Base-by-base conservation (phyloP, 192 early-diverging fungal genomes). In the Entophlyctis luteolus region DNA sequence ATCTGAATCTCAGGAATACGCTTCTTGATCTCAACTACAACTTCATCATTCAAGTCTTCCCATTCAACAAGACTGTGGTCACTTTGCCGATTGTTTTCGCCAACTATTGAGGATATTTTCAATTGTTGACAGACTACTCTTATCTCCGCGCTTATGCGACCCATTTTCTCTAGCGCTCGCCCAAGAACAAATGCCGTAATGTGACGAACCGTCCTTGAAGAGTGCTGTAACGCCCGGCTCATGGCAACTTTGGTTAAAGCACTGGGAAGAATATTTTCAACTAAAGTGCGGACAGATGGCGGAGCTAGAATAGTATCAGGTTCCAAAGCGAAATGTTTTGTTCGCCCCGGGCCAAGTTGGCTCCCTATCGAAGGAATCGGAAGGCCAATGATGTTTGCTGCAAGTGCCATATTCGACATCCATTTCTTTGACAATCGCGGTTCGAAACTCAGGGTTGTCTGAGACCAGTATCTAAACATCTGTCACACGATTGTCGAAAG, bases 341-440 rank as follows among this genome's bases (percentile, higher is more conserved):
- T 54, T 6, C 45, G 33, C 4, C 23, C n/a, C 20, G 47, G 33
- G 18, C 49, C 63, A 8, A 42, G n/a, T 12, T 45, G 33, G 2
- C 28, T n/a, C 16, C 28, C 10, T 72, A 76, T 31, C 29, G 8
- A 36, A 4, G 92, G 91, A 2, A 88, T 75, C 3, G 88, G 81
- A 2, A 91, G 72, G 25, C 77, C 56, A 16, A 92, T 86, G 42
- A 90, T 77, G 29, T 87, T 90, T 48, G 86, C 84, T 2, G 85
- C 75, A 1, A 92, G 59, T 2, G 90, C 85, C 77, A 91, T 87
- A 62, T 90, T 94, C 2, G 83, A 81, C n/a, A 92, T 55, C 86
- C 88, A 94, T 50, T 85, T 82, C 1, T 75, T 72, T 2, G 86
- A 88, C 10, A 84, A 72, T 25, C 88, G 81, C 18, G 90, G 90